These are phyloP conservation scores for Boletales sp. DNA, from an alignment of 768 basidiomycete species.

Conservation along the genomic window DNA sequence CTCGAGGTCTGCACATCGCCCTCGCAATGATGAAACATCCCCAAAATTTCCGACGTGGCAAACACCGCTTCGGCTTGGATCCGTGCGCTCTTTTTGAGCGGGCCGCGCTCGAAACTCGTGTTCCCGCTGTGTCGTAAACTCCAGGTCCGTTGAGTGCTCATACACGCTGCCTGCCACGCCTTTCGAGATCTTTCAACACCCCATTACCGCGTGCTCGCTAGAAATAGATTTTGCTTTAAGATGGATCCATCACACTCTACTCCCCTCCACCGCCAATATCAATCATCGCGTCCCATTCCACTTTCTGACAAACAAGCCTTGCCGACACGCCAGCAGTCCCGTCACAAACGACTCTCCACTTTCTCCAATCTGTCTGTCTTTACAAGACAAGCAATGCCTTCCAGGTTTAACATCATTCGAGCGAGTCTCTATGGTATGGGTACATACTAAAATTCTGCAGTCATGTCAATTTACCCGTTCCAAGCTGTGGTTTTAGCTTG, in stretches of 20 bases:
- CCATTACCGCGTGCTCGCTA: slow-evolving; percentile 28
- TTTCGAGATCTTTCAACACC: slow-evolving; percentile 21
- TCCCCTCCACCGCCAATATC: slow-evolving; percentile 25
- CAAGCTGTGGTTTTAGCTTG: slow-evolving; percentile 66
- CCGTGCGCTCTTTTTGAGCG: slow-evolving; percentile 23
- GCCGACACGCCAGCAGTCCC: slow-evolving; percentile 28
- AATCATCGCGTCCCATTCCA: slow-evolving; percentile 16
- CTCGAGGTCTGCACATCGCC: slow-evolving; percentile 21
- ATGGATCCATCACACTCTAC: slow-evolving; percentile 24
- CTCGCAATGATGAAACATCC: slow-evolving; percentile 12
- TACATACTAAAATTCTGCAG: neutral
- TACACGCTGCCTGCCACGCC: slow-evolving; percentile 30
- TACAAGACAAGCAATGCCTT: slow-evolving; percentile 52
- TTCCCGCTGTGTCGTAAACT: slow-evolving; percentile 17
- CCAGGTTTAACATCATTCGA: slow-evolving; percentile 68
- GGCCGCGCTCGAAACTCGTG: slow-evolving; percentile 22
- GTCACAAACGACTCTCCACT: slow-evolving; percentile 31
- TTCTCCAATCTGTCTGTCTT: slow-evolving; percentile 30
- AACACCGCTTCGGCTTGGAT: slow-evolving; percentile 18
- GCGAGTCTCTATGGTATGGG: slow-evolving; percentile 62
- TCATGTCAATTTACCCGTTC: slow-evolving; percentile 2
- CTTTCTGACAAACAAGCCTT: slow-evolving; percentile 19
- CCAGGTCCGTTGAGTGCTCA: slow-evolving; percentile 5
- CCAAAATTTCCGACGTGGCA: slow-evolving; percentile 14
- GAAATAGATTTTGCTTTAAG: slow-evolving; percentile 22